Percentiles rank a stretch among this genome's conserved stretches.
Evolutionary conservation across 169 alveolate genomes (phyloP).

Genomic region (Eimeria praecox): DNA sequence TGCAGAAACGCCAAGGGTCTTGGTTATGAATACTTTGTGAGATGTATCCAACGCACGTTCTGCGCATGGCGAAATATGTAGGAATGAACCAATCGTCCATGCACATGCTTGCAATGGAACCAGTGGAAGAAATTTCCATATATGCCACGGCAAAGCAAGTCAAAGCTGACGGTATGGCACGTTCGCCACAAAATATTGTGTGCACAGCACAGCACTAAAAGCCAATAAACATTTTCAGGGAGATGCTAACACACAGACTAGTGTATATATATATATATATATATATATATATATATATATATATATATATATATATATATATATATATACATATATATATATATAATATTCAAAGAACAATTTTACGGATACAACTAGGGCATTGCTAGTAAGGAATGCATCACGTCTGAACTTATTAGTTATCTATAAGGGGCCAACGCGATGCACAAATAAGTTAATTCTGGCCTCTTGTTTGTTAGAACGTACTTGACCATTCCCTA

Average conservation of each 20-base stretch:
- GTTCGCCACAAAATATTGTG: not conserved
- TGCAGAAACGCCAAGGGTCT: not conserved
- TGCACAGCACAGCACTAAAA: not conserved
- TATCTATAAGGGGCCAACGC: no score
- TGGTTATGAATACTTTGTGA: not conserved
- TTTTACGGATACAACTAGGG: no score
- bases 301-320: no score
- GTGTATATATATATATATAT: no score
- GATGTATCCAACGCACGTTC: not conserved
- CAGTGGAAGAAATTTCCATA: not conserved
- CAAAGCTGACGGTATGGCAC: not conserved
- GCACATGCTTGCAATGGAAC: not conserved
- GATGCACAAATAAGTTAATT: no score
- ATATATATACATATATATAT: no score
- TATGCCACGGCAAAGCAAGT: not conserved
- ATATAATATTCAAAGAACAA: no score
- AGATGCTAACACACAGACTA: not conserved
- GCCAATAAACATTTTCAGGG: not conserved
- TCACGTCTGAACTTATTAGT: no score
- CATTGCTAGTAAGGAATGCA: no score
- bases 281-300: no score
- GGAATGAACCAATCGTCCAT: not conserved
- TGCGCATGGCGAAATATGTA: not conserved
- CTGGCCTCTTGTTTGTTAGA: no score
- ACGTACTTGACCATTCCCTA: no score